Evolutionary conservation across 306 rosid genomes (phyloP).

Genomic region (Phaseolus lunatus): DNA sequence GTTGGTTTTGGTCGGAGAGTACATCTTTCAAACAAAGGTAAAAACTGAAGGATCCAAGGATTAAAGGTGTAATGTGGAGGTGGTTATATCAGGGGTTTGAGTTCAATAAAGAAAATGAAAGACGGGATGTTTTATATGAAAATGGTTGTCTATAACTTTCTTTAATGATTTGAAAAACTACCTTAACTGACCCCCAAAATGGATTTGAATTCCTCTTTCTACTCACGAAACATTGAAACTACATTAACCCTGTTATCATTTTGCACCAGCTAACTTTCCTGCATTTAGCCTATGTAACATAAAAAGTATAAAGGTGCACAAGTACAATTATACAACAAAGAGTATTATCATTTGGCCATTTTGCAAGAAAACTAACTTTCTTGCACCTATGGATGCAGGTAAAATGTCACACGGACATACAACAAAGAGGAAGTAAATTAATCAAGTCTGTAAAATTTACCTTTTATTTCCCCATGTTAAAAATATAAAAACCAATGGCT

Average conservation of each 20-base stretch:
- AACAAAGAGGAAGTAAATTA: background rate
- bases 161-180: conserved; percentile 14
- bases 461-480: background rate
- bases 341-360: too few species aligned
- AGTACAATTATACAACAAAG: background rate
- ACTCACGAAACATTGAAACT: background rate
- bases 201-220: background rate
- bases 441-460: background rate
- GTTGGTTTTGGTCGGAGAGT: too few species aligned
- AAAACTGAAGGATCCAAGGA: too few species aligned
- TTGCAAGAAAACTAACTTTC: too few species aligned
- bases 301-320: conserved; percentile 25
- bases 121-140: background rate
- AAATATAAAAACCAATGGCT: background rate
- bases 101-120: background rate
- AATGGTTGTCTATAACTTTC: background rate
- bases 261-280: conserved; percentile 25
- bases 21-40: too few species aligned
- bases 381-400: conserved; percentile 55
- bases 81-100: background rate
- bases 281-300: conserved; percentile 64
- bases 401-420: background rate
- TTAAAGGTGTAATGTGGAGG: background rate
- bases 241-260: background rate
- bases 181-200: conserved; percentile 2